Evolutionary conservation across 169 alveolate species (phyloP).

Genomic region (Haemoproteus tartakovskyi): DNA sequence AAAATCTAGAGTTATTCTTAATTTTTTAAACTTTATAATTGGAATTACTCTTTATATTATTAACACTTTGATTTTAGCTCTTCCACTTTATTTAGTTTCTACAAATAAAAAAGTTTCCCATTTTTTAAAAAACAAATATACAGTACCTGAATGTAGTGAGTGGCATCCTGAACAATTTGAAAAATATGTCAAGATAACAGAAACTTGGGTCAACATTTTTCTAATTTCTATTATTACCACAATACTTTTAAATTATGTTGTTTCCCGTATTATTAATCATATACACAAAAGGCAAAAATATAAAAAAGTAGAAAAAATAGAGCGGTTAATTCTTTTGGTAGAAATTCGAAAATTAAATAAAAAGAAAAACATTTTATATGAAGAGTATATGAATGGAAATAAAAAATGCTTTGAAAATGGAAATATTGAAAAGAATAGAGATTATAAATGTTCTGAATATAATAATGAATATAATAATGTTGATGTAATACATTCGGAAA

Average conservation of each 20-base stretch:
- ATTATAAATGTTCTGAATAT: too few species aligned
- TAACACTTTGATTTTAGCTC: conserved; percentile 26
- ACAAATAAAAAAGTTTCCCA: conserved; percentile 45
- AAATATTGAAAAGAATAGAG: neutral
- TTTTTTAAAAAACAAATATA: conserved; percentile 4
- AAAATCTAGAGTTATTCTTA: conserved; percentile 16
- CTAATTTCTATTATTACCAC: conserved; percentile 19
- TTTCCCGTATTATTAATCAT: conserved; percentile 21
- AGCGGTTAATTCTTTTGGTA: conserved; percentile 19
- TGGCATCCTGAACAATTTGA: conserved; percentile 62
- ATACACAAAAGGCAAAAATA: conserved; percentile 1
- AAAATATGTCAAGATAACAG: conserved; percentile 13
- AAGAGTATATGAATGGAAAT: neutral
- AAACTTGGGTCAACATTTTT: conserved; percentile 19
- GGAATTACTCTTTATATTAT: conserved; percentile 23
- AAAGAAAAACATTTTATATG: neutral
- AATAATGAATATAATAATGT: neutral
- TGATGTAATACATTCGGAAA: neutral
- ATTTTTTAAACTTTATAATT: conserved; percentile 23
- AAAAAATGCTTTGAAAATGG: neutral
- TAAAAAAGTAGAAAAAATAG: conserved; percentile 29
- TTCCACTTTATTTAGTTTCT: conserved; percentile 57
- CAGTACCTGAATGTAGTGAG: conserved; percentile 23
- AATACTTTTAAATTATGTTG: conserved; percentile 38
- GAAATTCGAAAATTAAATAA: conserved; percentile 13